Conservation (phyloP, 2,329 filamentous ascomycete genomes). For the Pseudopithomyces chartarum region DNA sequence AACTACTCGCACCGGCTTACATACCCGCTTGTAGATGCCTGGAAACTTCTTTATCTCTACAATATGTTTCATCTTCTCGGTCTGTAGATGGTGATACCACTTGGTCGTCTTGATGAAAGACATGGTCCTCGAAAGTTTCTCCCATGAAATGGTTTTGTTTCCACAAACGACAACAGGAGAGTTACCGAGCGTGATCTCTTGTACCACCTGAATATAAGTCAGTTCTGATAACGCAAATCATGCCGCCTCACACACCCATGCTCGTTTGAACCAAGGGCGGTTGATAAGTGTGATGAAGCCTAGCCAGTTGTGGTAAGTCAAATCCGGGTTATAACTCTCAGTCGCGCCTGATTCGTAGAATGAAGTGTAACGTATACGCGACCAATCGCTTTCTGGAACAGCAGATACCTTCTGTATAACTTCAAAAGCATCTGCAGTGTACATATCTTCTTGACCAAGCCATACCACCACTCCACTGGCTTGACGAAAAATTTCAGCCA, state of each 20-base stretch:
- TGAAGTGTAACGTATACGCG: slow-evolving; percentile 24
- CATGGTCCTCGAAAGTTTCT: slow-evolving; percentile 27
- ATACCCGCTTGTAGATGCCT: slow-evolving; percentile 24
- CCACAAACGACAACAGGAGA: slow-evolving; percentile 27
- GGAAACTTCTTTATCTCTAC: slow-evolving; percentile 17
- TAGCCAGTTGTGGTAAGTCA: slow-evolving; percentile 31
- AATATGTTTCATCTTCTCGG: slow-evolving; percentile 30
- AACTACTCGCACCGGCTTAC: not conserved
- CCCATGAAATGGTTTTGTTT: slow-evolving; percentile 22
- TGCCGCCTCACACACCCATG: slow-evolving; percentile 25
- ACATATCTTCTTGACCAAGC: slow-evolving; percentile 36
- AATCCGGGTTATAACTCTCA: slow-evolving; percentile 6
- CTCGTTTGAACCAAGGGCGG: slow-evolving; percentile 33
- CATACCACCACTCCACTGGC: slow-evolving; percentile 34
- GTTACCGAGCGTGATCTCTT: slow-evolving; percentile 33
- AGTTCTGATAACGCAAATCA: not conserved
- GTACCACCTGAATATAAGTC: slow-evolving; percentile 23
- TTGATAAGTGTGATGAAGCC: slow-evolving; percentile 35
- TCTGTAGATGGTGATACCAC: slow-evolving; percentile 33
- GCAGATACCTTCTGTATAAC: slow-evolving; percentile 24
- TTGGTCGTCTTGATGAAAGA: slow-evolving; percentile 28
- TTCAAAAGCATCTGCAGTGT: slow-evolving; percentile 25
- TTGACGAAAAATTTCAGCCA: slow-evolving; percentile 34
- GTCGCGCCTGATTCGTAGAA: slow-evolving; percentile 22
- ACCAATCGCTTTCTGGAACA: slow-evolving; percentile 25